Evolutionary conservation across 768 basidiomycete species (phyloP), one percentile per base, ranked within the genome.

Genomic region (Mycena crocata): DNA sequence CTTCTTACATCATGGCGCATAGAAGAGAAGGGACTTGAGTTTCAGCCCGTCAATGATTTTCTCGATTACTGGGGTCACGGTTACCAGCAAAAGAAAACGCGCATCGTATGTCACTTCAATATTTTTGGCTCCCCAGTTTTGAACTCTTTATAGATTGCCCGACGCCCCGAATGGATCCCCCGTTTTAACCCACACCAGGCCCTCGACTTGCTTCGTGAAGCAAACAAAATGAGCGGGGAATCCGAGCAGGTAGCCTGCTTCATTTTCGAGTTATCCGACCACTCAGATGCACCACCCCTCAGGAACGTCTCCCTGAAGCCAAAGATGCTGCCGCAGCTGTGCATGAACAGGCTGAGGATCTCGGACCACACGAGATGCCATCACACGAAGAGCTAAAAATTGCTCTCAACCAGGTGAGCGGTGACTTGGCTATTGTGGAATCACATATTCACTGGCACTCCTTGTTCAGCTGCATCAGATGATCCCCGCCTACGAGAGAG

Each of bases 1-100:
- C 14, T 61, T 0, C 23, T 61, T 19, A 61, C 49, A 5, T 51
- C 59, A 5, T 61, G 48, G 49, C 59, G 59, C 10, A 40, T 61
- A 2, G 59, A 61, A 31, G 49, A 61, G 8, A 5, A 51, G 2
- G 59, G 59, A 6, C 59, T 61, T 9, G 49, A 39, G 23, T 5
- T 10, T n/a, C 21, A n/a, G 1, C 28, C 59, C 1, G 37, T 51
- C 49, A 61, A 61, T n/a, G 42, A 61, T 34, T 61, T 61, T n/a
- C 24, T 61, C 3, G 9, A 10, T 5, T 32, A 40, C 24, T 61
- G 59, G 59, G 37, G 24, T 5, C 5, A 28, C 2, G 17, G 31
- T 9, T 42, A 42, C n/a, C 17, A 42, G 15, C 40, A 14, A 9
- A 6, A 5, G 17, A 42, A 5, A 9, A n/a, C n/a, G n/a, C 40